phyloP scores from a whole-genome alignment of 2,329 filamentous ascomycete species.

The Stagonosporopsis tanaceti region DNA sequence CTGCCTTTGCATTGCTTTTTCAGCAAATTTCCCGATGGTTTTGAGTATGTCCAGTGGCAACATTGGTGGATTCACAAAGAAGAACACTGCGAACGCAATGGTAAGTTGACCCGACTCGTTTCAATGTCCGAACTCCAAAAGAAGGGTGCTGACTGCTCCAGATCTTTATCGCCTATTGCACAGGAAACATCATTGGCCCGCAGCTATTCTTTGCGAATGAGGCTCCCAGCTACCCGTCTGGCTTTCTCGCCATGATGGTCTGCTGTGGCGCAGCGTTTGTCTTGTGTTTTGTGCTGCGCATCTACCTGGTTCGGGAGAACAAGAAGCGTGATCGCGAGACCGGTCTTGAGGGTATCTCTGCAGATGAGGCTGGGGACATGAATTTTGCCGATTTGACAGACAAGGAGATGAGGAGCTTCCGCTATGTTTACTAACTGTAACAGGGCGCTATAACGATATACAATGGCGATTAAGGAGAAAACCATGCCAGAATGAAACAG shows the following conservation, averaged over 20 bases:
- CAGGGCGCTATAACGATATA: too few relatives aligned
- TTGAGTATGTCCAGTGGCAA: constrained; percentile 49
- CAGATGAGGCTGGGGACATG: constrained; percentile 8
- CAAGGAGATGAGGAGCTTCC: constrained; percentile 22
- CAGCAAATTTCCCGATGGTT: constrained; percentile 53
- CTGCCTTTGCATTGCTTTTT: constrained; percentile 38
- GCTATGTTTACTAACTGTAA: constrained; percentile 22
- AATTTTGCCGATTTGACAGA: constrained; percentile 24
- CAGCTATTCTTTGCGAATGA: constrained; percentile 16
- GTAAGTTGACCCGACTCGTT: constrained; percentile 6
- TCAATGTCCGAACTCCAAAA: not conserved
- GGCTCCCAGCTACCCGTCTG: constrained; percentile 13
- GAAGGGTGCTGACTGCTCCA: not conserved
- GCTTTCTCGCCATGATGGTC: constrained; percentile 23
- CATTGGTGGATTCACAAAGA: constrained; percentile 38
- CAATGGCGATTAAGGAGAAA: too few relatives aligned
- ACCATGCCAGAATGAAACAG: too few relatives aligned
- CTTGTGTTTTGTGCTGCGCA: constrained; percentile 20
- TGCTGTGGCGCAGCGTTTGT: constrained; percentile 19
- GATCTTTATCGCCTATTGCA: constrained; percentile 23
- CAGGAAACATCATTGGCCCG: constrained; percentile 20
- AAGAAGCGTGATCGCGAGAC: constrained; percentile 17
- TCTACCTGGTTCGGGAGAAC: constrained; percentile 24
- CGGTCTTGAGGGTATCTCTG: constrained; percentile 6
- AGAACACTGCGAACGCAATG: constrained; percentile 64